These are phyloP conservation scores for Colletotrichum eremochloae DNA, from an alignment of 2,329 filamentous ascomycete species.

Conservation along the genomic window DNA sequence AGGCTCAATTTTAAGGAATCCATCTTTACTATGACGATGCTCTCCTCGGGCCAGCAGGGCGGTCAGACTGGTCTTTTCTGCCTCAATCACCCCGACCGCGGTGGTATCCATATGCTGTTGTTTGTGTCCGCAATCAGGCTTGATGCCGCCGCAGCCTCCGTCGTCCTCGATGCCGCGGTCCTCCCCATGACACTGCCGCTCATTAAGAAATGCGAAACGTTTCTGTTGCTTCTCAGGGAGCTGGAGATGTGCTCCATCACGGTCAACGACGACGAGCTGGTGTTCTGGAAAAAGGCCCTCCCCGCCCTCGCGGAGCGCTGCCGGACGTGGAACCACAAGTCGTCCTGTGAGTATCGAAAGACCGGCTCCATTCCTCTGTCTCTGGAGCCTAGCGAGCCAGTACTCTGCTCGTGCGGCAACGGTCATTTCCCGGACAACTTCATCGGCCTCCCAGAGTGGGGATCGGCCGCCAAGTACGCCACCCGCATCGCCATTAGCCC, in stretches of 20 bases:
- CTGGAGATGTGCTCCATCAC: slow-evolving; percentile 54
- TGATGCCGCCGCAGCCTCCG: slow-evolving; percentile 56
- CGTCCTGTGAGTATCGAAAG: slow-evolving; percentile 58
- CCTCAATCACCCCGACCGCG: slow-evolving; percentile 52
- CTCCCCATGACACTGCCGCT: slow-evolving; percentile 57
- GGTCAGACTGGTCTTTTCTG: slow-evolving; percentile 60
- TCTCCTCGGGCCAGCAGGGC: slow-evolving; percentile 60
- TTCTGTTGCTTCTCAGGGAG: slow-evolving; percentile 54
- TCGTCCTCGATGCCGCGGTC: slow-evolving; percentile 62
- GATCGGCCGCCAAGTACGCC: slow-evolving; percentile 56
- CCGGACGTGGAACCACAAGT: slow-evolving; percentile 60
- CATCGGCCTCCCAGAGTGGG: slow-evolving; percentile 58
- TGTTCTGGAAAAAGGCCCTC: slow-evolving; percentile 62
- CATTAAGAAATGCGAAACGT: slow-evolving; percentile 52
- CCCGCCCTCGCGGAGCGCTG: slow-evolving; percentile 62
- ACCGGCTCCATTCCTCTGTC: slow-evolving; percentile 55
- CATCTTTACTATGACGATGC: slow-evolving; percentile 61
- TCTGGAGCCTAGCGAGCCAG: slow-evolving; percentile 50
- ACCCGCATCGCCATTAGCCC: slow-evolving; percentile 72
- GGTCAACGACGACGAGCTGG: slow-evolving; percentile 69
- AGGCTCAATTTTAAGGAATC: slow-evolving; percentile 64
- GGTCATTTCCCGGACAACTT: slow-evolving; percentile 58
- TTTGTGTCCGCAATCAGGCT: slow-evolving; percentile 60
- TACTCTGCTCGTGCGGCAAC: slow-evolving; percentile 62
- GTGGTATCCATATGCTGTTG: slow-evolving; percentile 56